Evolutionary conservation across 331 rosid species (phyloP), one percentile per base, ranked within the genome.

Genomic region (Arachis monticola): DNA sequence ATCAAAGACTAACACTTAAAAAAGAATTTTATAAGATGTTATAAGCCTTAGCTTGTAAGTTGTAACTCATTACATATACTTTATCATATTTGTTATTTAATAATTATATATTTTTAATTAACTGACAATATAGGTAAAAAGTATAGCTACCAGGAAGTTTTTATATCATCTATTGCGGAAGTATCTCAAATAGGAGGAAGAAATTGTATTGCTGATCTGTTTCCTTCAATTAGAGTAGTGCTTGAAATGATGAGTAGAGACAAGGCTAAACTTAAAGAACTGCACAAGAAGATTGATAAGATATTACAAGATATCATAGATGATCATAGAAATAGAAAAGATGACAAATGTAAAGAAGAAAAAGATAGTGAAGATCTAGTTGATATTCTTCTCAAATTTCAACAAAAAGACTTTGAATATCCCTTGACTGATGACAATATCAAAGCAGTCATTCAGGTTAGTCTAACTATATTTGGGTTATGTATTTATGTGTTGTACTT

Each of bases 241-340:
- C 68, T 27, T 27, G 30, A 5, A 27, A 10, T 10, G 40, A 0
- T 77, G 5, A 65, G 64, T 30, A 32, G 13, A 7, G 1, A 31
- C 0, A 74, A 7, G 32, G 31, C 2, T 1, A 65, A 30, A 41
- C 0, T 68, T 0, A 69, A 79, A 8, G 57, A 70, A 10, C 1
- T 59, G 7, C 73, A 51, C 0, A 1, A 2, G 46, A 61, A 72
- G 22, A 1, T 5, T 6, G 84, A 84, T 31, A 65, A 1, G 40
- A 40, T 88, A 17, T 17, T 83, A 1, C 81, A 74, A 8, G 69
- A 46, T 8, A 79, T 88, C 12, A 8, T 79, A 2, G 11, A 70
- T 3, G 80, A 81, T 11, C 84, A 78, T 22, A 81, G 1, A 53
- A 27, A 46, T 4, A 77, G 30, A 52, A 41, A 32, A 7, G 8